Conservation (phyloP, 78 protist genomes). For the Dictyostelium intermedium region DNA sequence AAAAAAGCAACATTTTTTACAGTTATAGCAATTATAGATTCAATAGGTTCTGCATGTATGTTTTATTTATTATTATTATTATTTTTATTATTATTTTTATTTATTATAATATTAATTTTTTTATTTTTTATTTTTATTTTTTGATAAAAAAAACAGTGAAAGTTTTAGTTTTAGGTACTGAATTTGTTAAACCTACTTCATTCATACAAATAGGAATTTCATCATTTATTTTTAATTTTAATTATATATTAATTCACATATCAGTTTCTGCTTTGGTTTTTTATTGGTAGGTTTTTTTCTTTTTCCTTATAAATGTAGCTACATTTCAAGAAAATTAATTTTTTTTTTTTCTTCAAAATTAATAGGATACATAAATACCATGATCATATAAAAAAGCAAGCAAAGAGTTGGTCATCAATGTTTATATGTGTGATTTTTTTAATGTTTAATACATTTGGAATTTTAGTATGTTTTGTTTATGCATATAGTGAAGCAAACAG, state of each 20-base stretch:
- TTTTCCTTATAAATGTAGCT: too few species aligned
- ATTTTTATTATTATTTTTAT: not conserved
- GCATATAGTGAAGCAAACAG: not conserved
- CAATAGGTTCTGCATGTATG: not conserved
- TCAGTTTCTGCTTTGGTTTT: not conserved
- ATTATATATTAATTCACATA: not conserved
- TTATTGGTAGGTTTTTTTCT: not conserved
- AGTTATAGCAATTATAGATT: not conserved
- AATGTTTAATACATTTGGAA: not conserved
- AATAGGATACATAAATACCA: slow-evolving; percentile 3
- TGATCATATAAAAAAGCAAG: not conserved
- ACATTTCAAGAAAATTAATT: too few species aligned
- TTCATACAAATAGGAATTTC: not conserved
- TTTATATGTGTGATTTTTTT: not conserved
- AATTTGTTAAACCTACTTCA: not conserved
- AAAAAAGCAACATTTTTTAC: not conserved
- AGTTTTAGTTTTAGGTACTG: not conserved
- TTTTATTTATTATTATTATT: not conserved
- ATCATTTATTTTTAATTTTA: slow-evolving; percentile 3
- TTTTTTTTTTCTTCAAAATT: too few species aligned
- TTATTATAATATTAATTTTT: not conserved
- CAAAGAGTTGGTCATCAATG: not conserved
- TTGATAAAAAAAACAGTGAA: not conserved
- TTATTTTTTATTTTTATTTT: not conserved
- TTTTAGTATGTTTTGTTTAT: not conserved